Percentiles rank a stretch among this genome's conserved stretches.
Conservation (phyloP, 2,329 filamentous ascomycete genomes). For the Fusarium pseudoanthophilum region DNA sequence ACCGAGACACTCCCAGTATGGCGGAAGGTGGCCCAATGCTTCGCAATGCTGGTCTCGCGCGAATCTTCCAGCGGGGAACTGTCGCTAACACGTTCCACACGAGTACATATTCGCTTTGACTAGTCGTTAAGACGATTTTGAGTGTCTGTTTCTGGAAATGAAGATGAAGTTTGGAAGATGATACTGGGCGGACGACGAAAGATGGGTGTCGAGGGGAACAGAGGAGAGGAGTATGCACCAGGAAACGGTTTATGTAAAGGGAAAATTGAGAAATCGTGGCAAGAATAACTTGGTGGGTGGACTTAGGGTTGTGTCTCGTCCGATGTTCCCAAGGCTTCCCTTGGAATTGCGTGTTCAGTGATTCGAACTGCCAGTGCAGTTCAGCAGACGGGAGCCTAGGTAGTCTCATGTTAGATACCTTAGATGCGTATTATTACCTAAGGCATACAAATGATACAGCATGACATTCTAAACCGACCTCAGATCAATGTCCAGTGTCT, state of each 20-base stretch:
- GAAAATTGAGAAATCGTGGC: not conserved
- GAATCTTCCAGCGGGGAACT: slow-evolving; percentile 34
- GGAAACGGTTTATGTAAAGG: not conserved
- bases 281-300: not conserved
- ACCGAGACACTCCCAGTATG: slow-evolving; percentile 42
- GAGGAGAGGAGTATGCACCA: not conserved
- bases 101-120: slow-evolving; percentile 2
- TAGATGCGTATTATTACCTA: not conserved
- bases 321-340: not conserved
- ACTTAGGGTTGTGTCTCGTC: not conserved
- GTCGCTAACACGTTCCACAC: slow-evolving; percentile 44
- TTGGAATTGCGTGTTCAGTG: not conserved
- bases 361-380: not conserved
- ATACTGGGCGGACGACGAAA: not conserved
- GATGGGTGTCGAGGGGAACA: not conserved
- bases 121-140: rapidly evolving
- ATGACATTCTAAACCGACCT: not conserved
- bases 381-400: not conserved
- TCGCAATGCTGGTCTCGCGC: slow-evolving; percentile 43
- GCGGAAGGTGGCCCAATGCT: slow-evolving; percentile 37
- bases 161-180: not conserved
- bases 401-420: too few relatives aligned
- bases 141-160: not conserved
- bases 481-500: not conserved
- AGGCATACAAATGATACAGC: not conserved